Percentiles rank a stretch among this genome's conserved stretches.
These are phyloP conservation scores for Wolfiporia cocos DNA, from an alignment of 1,284 basidiomycete genomes.

Conservation along the genomic window DNA sequence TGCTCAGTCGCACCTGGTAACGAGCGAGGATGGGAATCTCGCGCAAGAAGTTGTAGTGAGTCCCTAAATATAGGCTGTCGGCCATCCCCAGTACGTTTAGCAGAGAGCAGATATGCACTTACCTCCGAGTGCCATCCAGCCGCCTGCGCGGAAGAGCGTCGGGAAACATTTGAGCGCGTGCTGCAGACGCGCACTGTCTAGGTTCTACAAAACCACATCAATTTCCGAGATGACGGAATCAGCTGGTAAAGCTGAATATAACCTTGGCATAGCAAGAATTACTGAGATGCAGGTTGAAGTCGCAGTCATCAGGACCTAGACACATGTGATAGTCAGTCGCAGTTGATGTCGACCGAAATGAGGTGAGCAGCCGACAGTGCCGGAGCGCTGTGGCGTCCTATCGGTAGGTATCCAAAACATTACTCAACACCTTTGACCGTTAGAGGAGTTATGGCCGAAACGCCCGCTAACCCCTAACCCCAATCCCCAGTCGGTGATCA, in stretches of 20 bases:
- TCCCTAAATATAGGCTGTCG: background rate
- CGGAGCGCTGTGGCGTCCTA: too few species aligned
- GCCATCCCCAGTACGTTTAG: background rate
- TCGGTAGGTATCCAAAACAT: too few species aligned
- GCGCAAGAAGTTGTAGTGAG: constrained; percentile 24
- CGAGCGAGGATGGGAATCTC: constrained; percentile 72
- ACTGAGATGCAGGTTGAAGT: constrained; percentile 67
- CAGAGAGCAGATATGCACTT: constrained; percentile 12
- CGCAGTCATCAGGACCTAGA: constrained; percentile 60
- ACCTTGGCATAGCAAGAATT: constrained; percentile 77
- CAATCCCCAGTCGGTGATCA: background rate
- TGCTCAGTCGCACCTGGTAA: constrained; percentile 65
- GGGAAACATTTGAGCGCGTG: constrained; percentile 48
- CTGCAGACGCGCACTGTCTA: constrained; percentile 44
- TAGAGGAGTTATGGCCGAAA: too few species aligned
- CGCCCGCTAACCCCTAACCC: background rate
- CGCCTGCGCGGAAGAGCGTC: constrained; percentile 56
- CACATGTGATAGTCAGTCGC: background rate
- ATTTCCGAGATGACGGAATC: background rate
- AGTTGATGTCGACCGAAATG: background rate
- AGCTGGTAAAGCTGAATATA: constrained; percentile 3
- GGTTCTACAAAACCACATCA: constrained; percentile 32
- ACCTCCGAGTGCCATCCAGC: constrained; percentile 71
- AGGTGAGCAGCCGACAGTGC: too few species aligned
- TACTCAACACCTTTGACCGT: too few species aligned